These are phyloP conservation scores for Phytophthora lateralis DNA, from an alignment of 352 stramenopile genomes.

Conservation along the genomic window DNA sequence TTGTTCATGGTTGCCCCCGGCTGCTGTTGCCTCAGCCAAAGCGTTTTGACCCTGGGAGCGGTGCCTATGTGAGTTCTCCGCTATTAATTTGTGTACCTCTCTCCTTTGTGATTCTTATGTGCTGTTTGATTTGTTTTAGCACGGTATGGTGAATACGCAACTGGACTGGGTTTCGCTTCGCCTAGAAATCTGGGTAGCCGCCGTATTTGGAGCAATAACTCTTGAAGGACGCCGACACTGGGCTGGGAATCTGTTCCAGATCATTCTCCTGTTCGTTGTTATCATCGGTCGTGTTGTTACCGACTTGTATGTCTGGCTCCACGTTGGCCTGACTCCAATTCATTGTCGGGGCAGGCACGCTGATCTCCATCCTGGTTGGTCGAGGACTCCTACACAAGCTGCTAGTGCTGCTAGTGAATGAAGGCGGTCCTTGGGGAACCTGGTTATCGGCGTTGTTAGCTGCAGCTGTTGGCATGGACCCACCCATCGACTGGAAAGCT, in stretches of 20 bases:
- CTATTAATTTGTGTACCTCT: constrained; percentile 4
- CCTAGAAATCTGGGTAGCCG: constrained; percentile 67
- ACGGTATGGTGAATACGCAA: constrained; percentile 5
- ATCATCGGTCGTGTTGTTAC: constrained; percentile 18
- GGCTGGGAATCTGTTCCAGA: constrained; percentile 31
- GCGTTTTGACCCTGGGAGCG: constrained; percentile 11
- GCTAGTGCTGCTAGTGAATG: constrained; percentile 35
- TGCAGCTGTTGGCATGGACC: not conserved
- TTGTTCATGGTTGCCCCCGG: constrained; percentile 25
- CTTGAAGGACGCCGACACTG: constrained; percentile 60
- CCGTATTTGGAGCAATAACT: constrained; percentile 89
- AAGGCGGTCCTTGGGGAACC: constrained; percentile 26
- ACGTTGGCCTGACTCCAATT: constrained; percentile 54
- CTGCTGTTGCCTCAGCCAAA: constrained; percentile 17
- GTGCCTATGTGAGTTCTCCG: constrained; percentile 35
- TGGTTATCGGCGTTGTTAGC: constrained; percentile 19
- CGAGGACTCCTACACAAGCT: constrained; percentile 30
- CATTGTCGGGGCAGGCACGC: constrained; percentile 15
- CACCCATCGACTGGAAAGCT: constrained; percentile 48
- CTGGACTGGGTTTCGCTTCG: not conserved
- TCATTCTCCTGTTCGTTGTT: constrained; percentile 21
- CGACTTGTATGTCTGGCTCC: constrained; percentile 15
- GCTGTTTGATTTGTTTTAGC: constrained; percentile 24
- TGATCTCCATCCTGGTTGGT: constrained; percentile 30
- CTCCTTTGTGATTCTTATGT: constrained; percentile 30